These are phyloP conservation scores for Mucor piriformis DNA, from an alignment of 371 early-diverging fungal genomes.

Conservation along the genomic window DNA sequence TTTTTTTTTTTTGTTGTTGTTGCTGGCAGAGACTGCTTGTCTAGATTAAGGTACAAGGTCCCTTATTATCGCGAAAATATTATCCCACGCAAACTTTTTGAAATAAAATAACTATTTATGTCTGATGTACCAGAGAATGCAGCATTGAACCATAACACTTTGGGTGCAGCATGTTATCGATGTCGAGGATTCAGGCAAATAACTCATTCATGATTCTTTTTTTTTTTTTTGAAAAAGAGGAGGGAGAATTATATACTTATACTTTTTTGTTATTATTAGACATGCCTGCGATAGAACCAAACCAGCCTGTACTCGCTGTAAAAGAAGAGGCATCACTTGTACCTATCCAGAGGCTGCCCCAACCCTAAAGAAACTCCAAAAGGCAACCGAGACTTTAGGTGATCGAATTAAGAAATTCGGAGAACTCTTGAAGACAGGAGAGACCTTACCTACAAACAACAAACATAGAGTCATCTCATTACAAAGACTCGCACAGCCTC, in stretches of 20 bases:
- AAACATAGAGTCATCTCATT: constrained; percentile 12
- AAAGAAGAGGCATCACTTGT: constrained; percentile 35
- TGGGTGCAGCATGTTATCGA: constrained; percentile 41
- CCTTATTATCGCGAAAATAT: neutral
- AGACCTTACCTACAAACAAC: constrained; percentile 8
- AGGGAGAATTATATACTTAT: neutral
- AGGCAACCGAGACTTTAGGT: constrained; percentile 35
- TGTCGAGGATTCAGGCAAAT: constrained; percentile 40
- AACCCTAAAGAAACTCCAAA: constrained; percentile 32
- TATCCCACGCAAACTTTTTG: neutral
- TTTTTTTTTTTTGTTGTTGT: neutral
- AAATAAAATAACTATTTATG: constrained; percentile 14
- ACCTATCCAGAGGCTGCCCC: constrained; percentile 47
- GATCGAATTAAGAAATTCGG: constrained; percentile 34
- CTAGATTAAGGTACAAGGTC: neutral
- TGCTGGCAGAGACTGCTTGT: neutral
- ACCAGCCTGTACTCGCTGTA: constrained; percentile 40
- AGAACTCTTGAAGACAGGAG: constrained; percentile 25
- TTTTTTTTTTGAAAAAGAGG: neutral
- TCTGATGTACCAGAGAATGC: constrained; percentile 23
- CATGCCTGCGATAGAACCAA: constrained; percentile 39
- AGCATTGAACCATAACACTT: constrained; percentile 21
- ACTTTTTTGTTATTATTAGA: constrained; percentile 9
- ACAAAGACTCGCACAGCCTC: constrained; percentile 20
- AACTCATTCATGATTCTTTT: neutral